These are phyloP conservation scores for Alternaria gaisen DNA, from an alignment of 2,329 filamentous ascomycete species.

Conservation along the genomic window DNA sequence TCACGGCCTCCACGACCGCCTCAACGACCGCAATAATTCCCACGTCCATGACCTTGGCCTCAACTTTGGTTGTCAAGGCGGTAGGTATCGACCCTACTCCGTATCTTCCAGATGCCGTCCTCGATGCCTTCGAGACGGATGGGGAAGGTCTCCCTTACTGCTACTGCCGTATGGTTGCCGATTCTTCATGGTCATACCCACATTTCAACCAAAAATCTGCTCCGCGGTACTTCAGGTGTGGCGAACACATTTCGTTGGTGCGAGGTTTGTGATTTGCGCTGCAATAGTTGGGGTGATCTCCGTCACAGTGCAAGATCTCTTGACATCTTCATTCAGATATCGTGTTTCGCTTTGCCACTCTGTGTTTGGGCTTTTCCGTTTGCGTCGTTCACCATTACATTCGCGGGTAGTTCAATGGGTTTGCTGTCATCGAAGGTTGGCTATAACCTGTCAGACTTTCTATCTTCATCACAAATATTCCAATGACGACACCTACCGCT, in stretches of 20 bases:
- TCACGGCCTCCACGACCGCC: not conserved
- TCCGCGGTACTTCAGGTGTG: no score
- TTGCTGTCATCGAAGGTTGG: constrained; percentile 11
- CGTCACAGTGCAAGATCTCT: not conserved
- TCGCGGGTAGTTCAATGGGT: constrained; percentile 22
- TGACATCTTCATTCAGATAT: not conserved
- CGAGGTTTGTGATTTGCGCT: not conserved
- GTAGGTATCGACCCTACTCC: not conserved
- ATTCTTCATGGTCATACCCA: not conserved
- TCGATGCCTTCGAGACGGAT: constrained; percentile 6
- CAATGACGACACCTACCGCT: not conserved
- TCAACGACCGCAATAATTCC: not conserved
- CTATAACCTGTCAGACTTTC: constrained; percentile 5
- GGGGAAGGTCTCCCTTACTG: not conserved
- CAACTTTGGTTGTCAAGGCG: not conserved
- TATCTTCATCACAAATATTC: not conserved
- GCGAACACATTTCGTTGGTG: not conserved
- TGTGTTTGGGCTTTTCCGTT: not conserved
- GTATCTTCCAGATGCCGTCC: not conserved
- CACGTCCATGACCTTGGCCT: not conserved
- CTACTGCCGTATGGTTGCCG: no score
- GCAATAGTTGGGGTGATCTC: not conserved
- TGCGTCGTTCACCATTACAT: not conserved
- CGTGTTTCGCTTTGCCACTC: not conserved
- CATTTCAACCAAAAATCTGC: not conserved